Base-by-base conservation (phyloP, 2,329 filamentous ascomycete species). In the Passalora sequoiae region DNA sequence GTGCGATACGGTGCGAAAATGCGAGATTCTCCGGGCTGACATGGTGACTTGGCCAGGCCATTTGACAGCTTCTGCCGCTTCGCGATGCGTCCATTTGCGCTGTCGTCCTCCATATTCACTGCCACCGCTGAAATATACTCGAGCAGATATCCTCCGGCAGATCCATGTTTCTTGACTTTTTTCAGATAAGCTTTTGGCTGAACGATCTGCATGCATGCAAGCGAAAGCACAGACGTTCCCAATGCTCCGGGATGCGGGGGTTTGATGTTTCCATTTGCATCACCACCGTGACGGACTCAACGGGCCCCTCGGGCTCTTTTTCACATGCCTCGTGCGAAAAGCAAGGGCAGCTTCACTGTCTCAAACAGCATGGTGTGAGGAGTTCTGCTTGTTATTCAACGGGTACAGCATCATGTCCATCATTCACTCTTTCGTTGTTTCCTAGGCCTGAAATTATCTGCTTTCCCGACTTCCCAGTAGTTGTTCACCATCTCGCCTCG, bases 1-100 rank as follows among this genome's bases (percentile, higher is more conserved):
- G 91, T 96, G 87, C 92, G 75, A 69, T 91, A 97, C 1, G 92
- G 91, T 58, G 89, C 86, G 72, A 98, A 97, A 55, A 97, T 88
- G 62, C 81, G 80, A 8, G 89, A 94, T 70, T 51, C 32, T 38
- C 56, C 56, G 4, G 50, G 39, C 16, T 37, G 40, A 43, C 52
- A 47, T 46, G 49, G 61, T 42, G 47, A 38, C 36, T 55, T 56
- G 4, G 48, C 50, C 13, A 39, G 40, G 12, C 54, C 57, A 43
- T 61, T 54, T 9, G 44, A 42, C 27, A 80, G 69, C 69, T 84
- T 89, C 67, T 88, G 85, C 52, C 89, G 81, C 73, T 96, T 96
- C 47, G 50, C 53, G 12, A 52, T 49, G 25, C 51, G 54, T 17
- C 53, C 57, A n/a, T 56, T 50, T 21, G 38, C 38, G 28, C 42